A percentile compares a stretch with the other conserved stretches of the same genome.
phyloP scores from a whole-genome alignment of 352 stramenopile species.

The Pythium utonaiense region DNA sequence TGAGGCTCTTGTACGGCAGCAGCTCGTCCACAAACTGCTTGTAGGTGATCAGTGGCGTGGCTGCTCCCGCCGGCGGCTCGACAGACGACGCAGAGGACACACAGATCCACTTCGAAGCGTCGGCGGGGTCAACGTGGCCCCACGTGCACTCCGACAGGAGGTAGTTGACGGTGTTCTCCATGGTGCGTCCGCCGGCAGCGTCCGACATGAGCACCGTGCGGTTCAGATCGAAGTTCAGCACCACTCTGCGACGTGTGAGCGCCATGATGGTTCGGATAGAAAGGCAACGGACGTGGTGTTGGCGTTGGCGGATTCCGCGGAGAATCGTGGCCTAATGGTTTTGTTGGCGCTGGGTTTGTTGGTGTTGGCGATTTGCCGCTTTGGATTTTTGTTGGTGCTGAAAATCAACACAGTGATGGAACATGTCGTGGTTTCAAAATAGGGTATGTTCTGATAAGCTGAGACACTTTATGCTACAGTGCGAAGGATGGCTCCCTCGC shows the following conservation, averaged over 20 bases:
- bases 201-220: conserved; percentile 89
- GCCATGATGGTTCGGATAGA: conserved; percentile 3
- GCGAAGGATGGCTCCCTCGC: too few relatives aligned
- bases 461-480: conserved; percentile 15
- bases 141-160: conserved; percentile 80
- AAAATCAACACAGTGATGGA: background rate
- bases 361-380: too few relatives aligned
- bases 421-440: conserved; percentile 14
- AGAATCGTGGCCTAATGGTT: conserved; percentile 6
- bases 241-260: conserved; percentile 34
- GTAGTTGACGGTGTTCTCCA: conserved; percentile 88
- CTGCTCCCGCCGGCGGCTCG: conserved; percentile 22
- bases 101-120: conserved; percentile 46
- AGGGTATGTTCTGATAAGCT: conserved; percentile 7
- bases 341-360: background rate
- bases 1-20: conserved; percentile 63
- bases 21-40: conserved; percentile 80
- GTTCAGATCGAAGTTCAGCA: conserved; percentile 89
- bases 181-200: conserved; percentile 77
- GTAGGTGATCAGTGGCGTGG: conserved; percentile 53
- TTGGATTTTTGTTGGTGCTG: too few relatives aligned
- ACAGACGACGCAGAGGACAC: conserved; percentile 55
- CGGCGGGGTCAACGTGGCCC: conserved; percentile 43
- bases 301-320: background rate
- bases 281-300: background rate